Evolutionary conservation across 1,139 yeast species (phyloP).

Genomic region (Nakaseomyces glabratus): DNA sequence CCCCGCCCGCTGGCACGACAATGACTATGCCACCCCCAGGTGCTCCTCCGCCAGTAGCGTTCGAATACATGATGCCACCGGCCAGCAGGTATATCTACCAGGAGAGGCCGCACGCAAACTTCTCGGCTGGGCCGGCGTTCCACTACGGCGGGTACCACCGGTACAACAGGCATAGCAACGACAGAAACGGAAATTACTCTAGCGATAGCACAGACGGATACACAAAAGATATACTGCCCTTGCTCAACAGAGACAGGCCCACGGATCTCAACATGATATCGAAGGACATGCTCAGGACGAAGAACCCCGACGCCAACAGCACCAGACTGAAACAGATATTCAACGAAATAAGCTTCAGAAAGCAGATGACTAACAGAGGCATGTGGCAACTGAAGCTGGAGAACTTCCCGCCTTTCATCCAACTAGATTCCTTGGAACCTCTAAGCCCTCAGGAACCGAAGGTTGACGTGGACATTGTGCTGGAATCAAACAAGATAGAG

Average conservation of each 20-base stretch:
- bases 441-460: constrained; percentile 6
- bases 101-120: background rate
- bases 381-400: constrained; percentile 28
- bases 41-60: constrained; percentile 4
- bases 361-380: constrained; percentile 30
- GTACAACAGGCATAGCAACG: constrained; percentile 1
- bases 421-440: constrained; percentile 18
- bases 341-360: constrained; percentile 29
- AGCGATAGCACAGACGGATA: background rate
- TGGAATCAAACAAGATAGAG: constrained; percentile 18
- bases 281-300: constrained; percentile 16
- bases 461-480: constrained; percentile 8
- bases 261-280: constrained; percentile 11
- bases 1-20: background rate
- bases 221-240: constrained; percentile 7
- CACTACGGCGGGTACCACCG: constrained; percentile 1
- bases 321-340: constrained; percentile 24
- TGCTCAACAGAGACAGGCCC: constrained; percentile 11
- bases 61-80: constrained; percentile 5
- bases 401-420: constrained; percentile 30
- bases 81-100: constrained; percentile 1
- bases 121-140: background rate
- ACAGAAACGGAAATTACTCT: constrained; percentile 1
- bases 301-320: constrained; percentile 8
- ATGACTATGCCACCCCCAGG: constrained; percentile 1